Conservation (phyloP, 345 rosid genomes). For the Excoecaria agallocha region DNA sequence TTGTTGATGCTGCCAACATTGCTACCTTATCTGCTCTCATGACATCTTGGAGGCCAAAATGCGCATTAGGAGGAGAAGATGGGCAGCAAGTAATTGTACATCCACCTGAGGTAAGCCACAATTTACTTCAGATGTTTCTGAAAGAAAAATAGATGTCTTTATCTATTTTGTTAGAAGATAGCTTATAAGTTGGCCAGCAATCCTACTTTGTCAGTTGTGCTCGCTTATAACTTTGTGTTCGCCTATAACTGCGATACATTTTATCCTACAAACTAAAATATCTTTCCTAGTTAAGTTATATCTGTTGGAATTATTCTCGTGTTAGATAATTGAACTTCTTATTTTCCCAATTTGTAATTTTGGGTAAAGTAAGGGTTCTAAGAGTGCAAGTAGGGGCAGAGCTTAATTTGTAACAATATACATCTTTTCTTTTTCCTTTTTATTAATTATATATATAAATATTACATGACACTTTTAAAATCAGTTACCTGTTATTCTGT, state of each 20-base stretch:
- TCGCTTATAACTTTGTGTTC: background rate
- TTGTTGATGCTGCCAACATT: constrained; percentile 94
- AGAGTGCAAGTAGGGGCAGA: background rate
- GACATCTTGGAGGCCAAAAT: constrained; percentile 90
- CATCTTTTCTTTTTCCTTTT: too few species aligned
- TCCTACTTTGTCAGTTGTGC: background rate
- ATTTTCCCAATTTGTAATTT: background rate
- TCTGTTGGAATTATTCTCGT: background rate
- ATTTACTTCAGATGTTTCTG: background rate
- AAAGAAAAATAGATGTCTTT: background rate
- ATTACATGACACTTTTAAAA: too few species aligned
- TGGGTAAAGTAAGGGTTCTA: background rate
- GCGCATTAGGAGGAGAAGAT: constrained; percentile 81
- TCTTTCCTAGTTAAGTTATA: background rate
- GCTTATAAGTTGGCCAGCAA: background rate
- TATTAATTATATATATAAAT: background rate
- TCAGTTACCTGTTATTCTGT: background rate
- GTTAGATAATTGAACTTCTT: background rate
- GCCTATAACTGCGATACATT: too few species aligned
- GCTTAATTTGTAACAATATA: too few species aligned
- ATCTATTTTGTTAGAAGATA: background rate
- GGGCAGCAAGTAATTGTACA: constrained; percentile 75
- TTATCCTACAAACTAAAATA: background rate
- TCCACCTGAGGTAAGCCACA: constrained; percentile 75
- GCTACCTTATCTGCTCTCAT: constrained; percentile 87